Percentiles rank a stretch among this genome's conserved stretches.
phyloP scores from a whole-genome alignment of 73 alveolate genomes.

The Halteria grandinella region DNA sequence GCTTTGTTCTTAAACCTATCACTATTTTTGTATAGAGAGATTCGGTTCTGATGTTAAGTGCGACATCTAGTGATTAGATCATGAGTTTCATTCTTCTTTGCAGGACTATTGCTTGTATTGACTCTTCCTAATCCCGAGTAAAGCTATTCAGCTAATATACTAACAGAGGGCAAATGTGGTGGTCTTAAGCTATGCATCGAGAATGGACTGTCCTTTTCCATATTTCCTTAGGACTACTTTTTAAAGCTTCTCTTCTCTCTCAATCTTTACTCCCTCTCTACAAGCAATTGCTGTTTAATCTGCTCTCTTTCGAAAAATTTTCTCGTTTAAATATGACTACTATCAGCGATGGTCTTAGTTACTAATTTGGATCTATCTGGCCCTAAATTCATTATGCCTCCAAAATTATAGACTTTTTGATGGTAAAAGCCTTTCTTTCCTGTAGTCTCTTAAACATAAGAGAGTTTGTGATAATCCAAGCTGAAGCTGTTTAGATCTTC shows the following conservation, averaged over 20 bases:
- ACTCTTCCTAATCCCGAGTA: no score
- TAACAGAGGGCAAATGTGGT: no score
- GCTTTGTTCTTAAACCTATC: no score
- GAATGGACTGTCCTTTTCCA: no score
- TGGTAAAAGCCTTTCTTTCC: conserved; percentile 16
- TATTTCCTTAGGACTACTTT: conserved; percentile 5
- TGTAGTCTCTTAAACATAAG: conserved; percentile 8
- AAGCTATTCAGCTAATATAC: no score
- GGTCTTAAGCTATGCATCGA: no score
- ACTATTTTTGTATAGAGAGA: no score
- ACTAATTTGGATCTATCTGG: neutral
- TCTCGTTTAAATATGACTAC: conserved; percentile 10
- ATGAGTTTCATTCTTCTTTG: no score
- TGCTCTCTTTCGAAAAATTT: conserved; percentile 34
- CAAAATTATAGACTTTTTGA: conserved; percentile 23
- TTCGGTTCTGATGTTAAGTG: no score
- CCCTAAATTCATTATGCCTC: neutral
- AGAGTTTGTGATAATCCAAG: neutral
- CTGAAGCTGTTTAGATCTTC: conserved; percentile 5
- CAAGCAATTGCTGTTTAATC: conserved; percentile 5
- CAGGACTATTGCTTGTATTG: no score
- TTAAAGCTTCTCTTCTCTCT: conserved; percentile 13
- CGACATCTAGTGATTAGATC: no score
- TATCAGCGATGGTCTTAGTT: conserved; percentile 40
- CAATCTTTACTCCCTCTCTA: conserved; percentile 22